Evolutionary conservation across 345 rosid species (phyloP), one percentile per base, ranked within the genome.

Genomic region (Brassica carinata): DNA sequence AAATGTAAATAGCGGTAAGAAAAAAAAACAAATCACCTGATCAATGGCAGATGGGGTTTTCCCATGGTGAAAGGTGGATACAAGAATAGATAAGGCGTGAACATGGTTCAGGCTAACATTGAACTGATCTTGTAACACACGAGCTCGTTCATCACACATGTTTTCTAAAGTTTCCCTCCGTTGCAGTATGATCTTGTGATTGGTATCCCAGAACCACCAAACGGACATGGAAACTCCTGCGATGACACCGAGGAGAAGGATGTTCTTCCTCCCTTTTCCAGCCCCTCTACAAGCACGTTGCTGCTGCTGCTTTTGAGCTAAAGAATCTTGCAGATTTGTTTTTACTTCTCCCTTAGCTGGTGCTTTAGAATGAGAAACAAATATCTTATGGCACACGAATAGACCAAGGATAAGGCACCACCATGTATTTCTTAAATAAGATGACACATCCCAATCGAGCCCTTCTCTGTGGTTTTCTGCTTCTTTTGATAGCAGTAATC

Each of bases 111-210:
- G 77, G 84, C 99, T 96, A 76, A 96, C 99, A 83, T 93, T 96
- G 85, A 96, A 96, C 90, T 96, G 99, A 83, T 96, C 99, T 87
- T 96, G 99, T 87, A 96, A 84, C 92, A 96, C 91, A 7, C 96
- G 86, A 29, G 99, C 98, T 79, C 99, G 85, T 80, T 96, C 97
- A 26, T 93, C 99, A 68, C 99, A 96, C 99, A 96, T 96, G 84
- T 86, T 96, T 23, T 87, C 84, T 48, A 96, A 89, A 13, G 91
- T 90, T 83, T 88, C 94, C 71, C 82, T 85, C 82, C 97, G 89
- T 77, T 83, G 82, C 77, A 81, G 18, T 31, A 67, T 58, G 15
- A 61, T 78, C 67, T 85, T 76, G 31, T 29, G 64, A 83, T 73
- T 75, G 59, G 88, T 78, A 80, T 85, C 78, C 89, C 87, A 88